Evolutionary conservation across 768 basidiomycete species (phyloP).

Genomic region (Boletus vinaceobasis): DNA sequence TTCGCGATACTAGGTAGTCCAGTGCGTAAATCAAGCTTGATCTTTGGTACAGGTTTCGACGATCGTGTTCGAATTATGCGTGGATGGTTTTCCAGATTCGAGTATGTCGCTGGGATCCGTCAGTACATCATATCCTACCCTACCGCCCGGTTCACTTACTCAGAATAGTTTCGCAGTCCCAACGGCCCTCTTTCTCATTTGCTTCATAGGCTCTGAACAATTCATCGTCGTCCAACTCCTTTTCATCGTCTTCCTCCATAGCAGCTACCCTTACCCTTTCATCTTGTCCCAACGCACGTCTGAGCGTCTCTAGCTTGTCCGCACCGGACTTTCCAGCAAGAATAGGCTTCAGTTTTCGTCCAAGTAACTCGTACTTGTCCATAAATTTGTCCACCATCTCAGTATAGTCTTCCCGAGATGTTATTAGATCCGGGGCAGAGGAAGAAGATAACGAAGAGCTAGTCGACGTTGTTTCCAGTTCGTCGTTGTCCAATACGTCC

Average conservation of each 20-base stretch:
- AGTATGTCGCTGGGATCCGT: conserved; percentile 73
- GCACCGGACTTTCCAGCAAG: conserved; percentile 69
- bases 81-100: conserved; percentile 98
- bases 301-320: conserved; percentile 78
- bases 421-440: conserved; percentile 70
- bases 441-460: conserved; percentile 45
- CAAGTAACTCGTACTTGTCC: conserved; percentile 84
- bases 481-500: conserved; percentile 48
- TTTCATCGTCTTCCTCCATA: conserved; percentile 45
- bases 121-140: conserved; percentile 2
- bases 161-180: conserved; percentile 97
- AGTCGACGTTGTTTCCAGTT: conserved; percentile 40
- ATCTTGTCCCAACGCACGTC: conserved; percentile 73
- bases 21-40: conserved; percentile 69
- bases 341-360: conserved; percentile 78
- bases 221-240: conserved; percentile 42
- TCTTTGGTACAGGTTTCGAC: conserved; percentile 53
- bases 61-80: conserved; percentile 73
- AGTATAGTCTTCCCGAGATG: conserved; percentile 85
- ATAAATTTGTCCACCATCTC: conserved; percentile 92
- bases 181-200: conserved; percentile 63
- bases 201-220: conserved; percentile 38
- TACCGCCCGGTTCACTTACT: conserved; percentile 48
- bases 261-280: conserved; percentile 48
- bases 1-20: conserved; percentile 61